A percentile compares a stretch with the other conserved stretches of the same genome.
phyloP scores from a whole-genome alignment of 1,284 basidiomycete genomes.

The Cutaneotrichosporon mucoides region DNA sequence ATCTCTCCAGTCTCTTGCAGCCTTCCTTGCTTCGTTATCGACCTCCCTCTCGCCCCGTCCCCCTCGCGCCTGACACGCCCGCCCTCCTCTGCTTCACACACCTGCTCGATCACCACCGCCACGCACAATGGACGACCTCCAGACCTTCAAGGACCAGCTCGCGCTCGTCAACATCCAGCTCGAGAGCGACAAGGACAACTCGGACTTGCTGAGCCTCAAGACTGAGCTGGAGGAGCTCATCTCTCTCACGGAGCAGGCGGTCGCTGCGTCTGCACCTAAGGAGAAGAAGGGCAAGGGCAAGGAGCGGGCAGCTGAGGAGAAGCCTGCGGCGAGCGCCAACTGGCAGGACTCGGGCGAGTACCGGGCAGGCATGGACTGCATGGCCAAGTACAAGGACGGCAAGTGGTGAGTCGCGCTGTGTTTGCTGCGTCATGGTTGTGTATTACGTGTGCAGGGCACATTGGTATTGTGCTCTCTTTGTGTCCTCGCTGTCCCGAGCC shows the following conservation, averaged over 20 bases:
- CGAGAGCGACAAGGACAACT: slow-evolving; percentile 72
- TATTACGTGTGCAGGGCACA: no score
- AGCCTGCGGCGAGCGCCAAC: slow-evolving; percentile 8
- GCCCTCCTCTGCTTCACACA: no score
- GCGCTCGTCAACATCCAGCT: slow-evolving; percentile 86
- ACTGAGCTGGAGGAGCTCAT: slow-evolving; percentile 87
- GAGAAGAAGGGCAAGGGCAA: slow-evolving; percentile 9
- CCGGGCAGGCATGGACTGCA: slow-evolving; percentile 82
- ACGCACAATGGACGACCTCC: slow-evolving; percentile 60
- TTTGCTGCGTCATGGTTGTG: not conserved
- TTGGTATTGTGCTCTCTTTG: no score
- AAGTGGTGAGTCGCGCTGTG: slow-evolving; percentile 54
- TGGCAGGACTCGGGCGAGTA: slow-evolving; percentile 44
- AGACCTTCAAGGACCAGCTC: slow-evolving; percentile 80
- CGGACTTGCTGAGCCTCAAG: slow-evolving; percentile 64
- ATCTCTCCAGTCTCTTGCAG: not conserved
- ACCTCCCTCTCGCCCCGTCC: no score
- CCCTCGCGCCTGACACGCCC: not conserved
- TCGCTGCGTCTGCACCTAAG: slow-evolving; percentile 39
- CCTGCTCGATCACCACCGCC: not conserved
- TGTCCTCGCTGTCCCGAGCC: no score
- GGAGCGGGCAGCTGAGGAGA: slow-evolving; percentile 17
- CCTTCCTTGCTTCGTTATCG: no score
- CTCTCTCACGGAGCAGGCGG: slow-evolving; percentile 70
- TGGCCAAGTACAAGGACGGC: slow-evolving; percentile 87